Base-by-base conservation (phyloP, 176 grass and related monocot species). In the Poa annua region DNA sequence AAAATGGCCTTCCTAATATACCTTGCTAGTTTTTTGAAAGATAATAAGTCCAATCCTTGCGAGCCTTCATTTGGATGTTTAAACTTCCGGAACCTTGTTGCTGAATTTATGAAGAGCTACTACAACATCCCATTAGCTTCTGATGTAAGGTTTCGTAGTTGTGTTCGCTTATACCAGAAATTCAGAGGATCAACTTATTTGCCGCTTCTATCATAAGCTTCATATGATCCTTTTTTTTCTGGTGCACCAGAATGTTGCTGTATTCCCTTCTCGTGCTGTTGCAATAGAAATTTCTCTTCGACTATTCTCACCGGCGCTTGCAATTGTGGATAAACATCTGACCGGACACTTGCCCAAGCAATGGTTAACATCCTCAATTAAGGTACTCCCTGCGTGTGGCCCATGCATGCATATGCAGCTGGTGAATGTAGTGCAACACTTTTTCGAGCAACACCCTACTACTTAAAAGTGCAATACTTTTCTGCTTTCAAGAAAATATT, bases 291-390 rank as follows among this genome's bases (percentile, higher is more conserved):
- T 88, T 90, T 85, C 84, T 79, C 92, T 98, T 80, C 88, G 79
- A 32, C 84, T 98, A 22, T 98, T 98, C 80, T 91, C 87, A 48
- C 96, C 96, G 0, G 79, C 80, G 4, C 96, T 98, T 90, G 96
- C 96, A 51, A 95, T 98, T 85, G 91, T 98, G 62, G 96, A 98
- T 90, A 92, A 98, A 75, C 90, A 98, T 84, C 89, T 98, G 74
- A 98, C 96, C 35, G 93, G 89, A 88, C 91, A 98, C 63, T 77
- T 98, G 63, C 92, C 91, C 49, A 98, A 95, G 78, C 87, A 95
- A 71, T 98, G 96, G 96, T 75, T 98, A 79, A 98, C 87, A 66
- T 93, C 90, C 61, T 80, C 90, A 89, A 81, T 98, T 47, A 87
- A 98, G 91, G 92, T 98, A 86, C 9, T 81, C 48, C 59, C 8